Conservation (phyloP, 225 moss, liverwort and hornwort species). For the Climacium dendroides region DNA sequence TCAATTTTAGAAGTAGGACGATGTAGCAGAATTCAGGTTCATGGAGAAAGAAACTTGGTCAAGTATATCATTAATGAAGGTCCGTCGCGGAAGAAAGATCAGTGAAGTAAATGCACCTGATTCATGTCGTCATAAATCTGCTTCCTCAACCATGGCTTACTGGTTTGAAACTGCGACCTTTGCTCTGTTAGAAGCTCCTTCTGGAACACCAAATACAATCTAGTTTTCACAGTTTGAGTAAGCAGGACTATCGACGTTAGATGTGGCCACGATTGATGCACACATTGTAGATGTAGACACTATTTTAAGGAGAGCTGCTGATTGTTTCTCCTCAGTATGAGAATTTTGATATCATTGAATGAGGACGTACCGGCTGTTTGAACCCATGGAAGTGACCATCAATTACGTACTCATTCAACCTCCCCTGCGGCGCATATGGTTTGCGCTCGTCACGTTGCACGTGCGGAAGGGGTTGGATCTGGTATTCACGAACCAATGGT, state of each 20-base stretch:
- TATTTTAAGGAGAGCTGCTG: background rate
- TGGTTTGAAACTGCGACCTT: slow-evolving; percentile 1
- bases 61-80: background rate
- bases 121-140: slow-evolving; percentile 7
- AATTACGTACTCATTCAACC: slow-evolving; percentile 8
- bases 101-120: background rate
- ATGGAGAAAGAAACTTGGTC: background rate
- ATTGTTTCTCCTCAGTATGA: background rate
- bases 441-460: background rate
- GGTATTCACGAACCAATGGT: background rate
- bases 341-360: background rate
- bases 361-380: background rate
- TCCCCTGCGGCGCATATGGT: slow-evolving; percentile 8
- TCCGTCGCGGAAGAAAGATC: background rate
- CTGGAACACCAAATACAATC: background rate
- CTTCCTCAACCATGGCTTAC: slow-evolving; percentile 17
- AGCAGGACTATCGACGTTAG: background rate
- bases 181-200: slow-evolving; percentile 5
- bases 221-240: background rate
- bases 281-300: background rate
- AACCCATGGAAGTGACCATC: slow-evolving; percentile 12
- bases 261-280: background rate
- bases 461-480: background rate
- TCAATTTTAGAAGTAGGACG: background rate
- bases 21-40: background rate